Conservation (phyloP, 495 filamentous ascomycete genomes). For the Stereocaulon alpinum region DNA sequence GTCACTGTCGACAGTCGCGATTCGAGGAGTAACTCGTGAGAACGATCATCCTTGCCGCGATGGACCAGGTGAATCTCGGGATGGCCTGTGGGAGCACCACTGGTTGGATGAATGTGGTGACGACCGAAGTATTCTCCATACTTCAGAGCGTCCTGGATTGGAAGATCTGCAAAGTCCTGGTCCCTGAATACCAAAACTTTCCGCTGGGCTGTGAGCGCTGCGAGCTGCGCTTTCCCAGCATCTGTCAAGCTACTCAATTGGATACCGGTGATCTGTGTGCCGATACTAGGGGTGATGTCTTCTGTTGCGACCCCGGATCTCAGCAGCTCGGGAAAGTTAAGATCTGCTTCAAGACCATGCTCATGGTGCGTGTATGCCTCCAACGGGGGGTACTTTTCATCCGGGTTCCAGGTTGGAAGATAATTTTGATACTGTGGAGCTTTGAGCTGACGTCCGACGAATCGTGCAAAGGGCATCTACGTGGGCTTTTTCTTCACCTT, state of each 20-base stretch:
- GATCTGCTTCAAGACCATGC: constrained; percentile 42
- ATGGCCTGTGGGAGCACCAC: constrained; percentile 56
- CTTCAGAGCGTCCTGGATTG: constrained; percentile 58
- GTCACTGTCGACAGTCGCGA: constrained; percentile 57
- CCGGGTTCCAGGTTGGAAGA: neutral
- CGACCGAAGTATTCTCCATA: constrained; percentile 71
- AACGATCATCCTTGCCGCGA: constrained; percentile 53
- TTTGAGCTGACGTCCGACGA: too few relatives aligned
- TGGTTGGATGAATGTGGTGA: constrained; percentile 75
- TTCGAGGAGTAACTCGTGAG: constrained; percentile 47
- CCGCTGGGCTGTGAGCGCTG: constrained; percentile 46
- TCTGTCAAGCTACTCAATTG: constrained; percentile 45
- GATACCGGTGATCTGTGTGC: constrained; percentile 43
- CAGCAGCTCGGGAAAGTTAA: constrained; percentile 40
- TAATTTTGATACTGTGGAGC: constrained; percentile 7
- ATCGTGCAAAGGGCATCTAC: too few relatives aligned
- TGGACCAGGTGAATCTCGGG: constrained; percentile 75
- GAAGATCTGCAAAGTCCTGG: constrained; percentile 68
- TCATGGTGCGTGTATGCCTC: constrained; percentile 39
- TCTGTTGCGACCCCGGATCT: constrained; percentile 30
- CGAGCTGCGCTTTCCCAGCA: constrained; percentile 46
- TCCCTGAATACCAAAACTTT: constrained; percentile 55
- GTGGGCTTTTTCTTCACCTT: too few relatives aligned
- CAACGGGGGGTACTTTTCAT: constrained; percentile 34
- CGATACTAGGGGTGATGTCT: constrained; percentile 46